Evolutionary conservation across 1,284 basidiomycete species (phyloP), one percentile per base, ranked within the genome.

Genomic region (Anthracocystis walkeri): DNA sequence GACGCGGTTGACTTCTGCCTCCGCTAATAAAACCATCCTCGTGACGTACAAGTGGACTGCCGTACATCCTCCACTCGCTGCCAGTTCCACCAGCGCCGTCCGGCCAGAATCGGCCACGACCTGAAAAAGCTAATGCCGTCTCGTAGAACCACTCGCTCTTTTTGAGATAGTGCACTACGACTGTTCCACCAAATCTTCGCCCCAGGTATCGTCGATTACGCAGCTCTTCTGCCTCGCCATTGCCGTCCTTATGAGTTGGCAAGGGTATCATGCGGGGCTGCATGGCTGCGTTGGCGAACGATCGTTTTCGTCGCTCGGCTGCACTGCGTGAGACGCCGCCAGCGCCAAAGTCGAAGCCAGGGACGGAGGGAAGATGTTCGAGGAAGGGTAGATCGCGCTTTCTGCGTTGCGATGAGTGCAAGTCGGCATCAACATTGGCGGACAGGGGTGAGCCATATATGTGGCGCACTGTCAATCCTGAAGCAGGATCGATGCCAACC

Each of bases 111-210:
- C 92, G 91, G 14, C 91, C 89, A 7, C 90, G 89, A 42, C 93
- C 93, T 31, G 97, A 87, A 21, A 98, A 87, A 21, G 94, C 94
- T 18, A 95, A 86, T 16, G 93, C 92, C 1, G 96, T 93, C 87
- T 99, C 96, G 75, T 94, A 86, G 86, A 94, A 98, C 96, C 95
- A 99, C 87, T 93, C 92, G 79, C 93, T 91, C 85, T 94, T 92
- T 89, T 98, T 99, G 87, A 98, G 92, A 84, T 93, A 98, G 87
- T 99, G 96, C 48, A 99, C 94, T 25, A 95, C 92, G 46, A 96
- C 90, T 0, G 96, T 99, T 4, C 96, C 96, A 2, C 96, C 96
- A 53, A 86, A 71, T 5, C 79, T 78, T 10, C 53, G 69, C 44
- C 71, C 80, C 20, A 78, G 85, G 83, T 58, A 79, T 35, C 75